phyloP scores from a whole-genome alignment of 2,329 filamentous ascomycete genomes.

The Lachnellula arida region DNA sequence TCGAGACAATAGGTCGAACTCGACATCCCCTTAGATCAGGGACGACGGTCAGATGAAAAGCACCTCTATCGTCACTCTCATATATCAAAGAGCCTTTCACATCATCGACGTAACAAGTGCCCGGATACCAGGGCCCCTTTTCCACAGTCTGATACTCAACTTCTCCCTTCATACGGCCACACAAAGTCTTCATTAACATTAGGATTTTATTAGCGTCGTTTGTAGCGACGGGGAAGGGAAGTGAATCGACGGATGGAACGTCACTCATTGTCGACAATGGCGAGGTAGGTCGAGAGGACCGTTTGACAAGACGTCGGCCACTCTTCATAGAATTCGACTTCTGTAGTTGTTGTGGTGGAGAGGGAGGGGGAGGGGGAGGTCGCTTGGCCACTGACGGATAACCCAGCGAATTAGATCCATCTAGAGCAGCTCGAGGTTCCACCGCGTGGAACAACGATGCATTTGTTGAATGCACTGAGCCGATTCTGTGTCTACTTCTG shows the following conservation, averaged over 20 bases:
- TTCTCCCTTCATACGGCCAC: conserved; percentile 74
- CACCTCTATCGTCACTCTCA: conserved; percentile 62
- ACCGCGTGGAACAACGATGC: conserved; percentile 48
- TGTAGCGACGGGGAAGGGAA: conserved; percentile 55
- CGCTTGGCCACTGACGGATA: conserved; percentile 38
- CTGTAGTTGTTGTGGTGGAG: conserved; percentile 24
- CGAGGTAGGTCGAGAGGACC: conserved; percentile 51
- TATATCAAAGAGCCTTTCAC: conserved; percentile 71
- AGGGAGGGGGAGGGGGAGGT: conserved; percentile 25
- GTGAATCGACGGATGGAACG: conserved; percentile 54
- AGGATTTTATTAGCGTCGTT: conserved; percentile 68
- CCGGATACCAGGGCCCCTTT: conserved; percentile 59
- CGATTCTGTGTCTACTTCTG: conserved; percentile 58
- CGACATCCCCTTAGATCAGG: conserved; percentile 70
- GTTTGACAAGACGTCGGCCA: conserved; percentile 50
- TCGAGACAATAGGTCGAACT: conserved; percentile 52
- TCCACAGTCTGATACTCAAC: conserved; percentile 65
- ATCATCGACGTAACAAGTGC: conserved; percentile 75
- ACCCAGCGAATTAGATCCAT: conserved; percentile 35
- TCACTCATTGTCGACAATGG: conserved; percentile 42
- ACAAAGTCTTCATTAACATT: conserved; percentile 70
- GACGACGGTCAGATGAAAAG: conserved; percentile 63
- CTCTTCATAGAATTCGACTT: conserved; percentile 39
- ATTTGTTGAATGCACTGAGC: conserved; percentile 63
- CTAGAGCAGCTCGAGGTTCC: conserved; percentile 36